Conservation (phyloP, 1,284 basidiomycete genomes). For the Gomphus bonarii region DNA sequence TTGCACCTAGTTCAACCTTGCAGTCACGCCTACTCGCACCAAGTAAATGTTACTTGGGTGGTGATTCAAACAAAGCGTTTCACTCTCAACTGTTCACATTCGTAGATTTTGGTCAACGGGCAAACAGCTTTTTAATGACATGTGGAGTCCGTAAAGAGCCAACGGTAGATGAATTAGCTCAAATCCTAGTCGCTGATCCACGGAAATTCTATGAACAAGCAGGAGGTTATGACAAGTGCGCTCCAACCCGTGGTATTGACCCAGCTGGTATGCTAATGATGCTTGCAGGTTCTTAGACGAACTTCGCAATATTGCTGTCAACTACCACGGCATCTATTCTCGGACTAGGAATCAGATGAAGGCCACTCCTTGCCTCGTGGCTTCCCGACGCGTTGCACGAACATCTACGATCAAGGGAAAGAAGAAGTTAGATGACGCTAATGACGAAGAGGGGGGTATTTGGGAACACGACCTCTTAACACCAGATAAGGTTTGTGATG, state of each 20-base stretch:
- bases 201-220: constrained; percentile 59
- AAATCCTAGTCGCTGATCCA: constrained; percentile 56
- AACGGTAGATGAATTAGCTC: constrained; percentile 70
- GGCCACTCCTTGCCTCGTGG: constrained; percentile 62
- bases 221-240: constrained; percentile 53
- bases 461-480: constrained; percentile 51
- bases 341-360: constrained; percentile 59
- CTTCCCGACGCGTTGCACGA: constrained; percentile 44
- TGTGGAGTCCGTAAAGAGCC: constrained; percentile 89
- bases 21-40: constrained; percentile 42
- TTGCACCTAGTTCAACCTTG: constrained; percentile 12
- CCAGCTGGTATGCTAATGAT: constrained; percentile 1
- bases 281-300: constrained; percentile 68
- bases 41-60: constrained; percentile 59
- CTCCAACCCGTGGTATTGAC: neutral
- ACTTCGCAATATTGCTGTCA: constrained; percentile 77
- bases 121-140: constrained; percentile 77
- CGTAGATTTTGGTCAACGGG: constrained; percentile 79
- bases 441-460: constrained; percentile 56
- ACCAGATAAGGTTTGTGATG: constrained; percentile 24
- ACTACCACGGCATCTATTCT: constrained; percentile 47
- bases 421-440: constrained; percentile 23
- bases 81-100: constrained; percentile 79
- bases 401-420: constrained; percentile 23
- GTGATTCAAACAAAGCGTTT: constrained; percentile 39